Evolutionary conservation across 495 filamentous ascomycete species (phyloP), one percentile per base, ranked within the genome.

Genomic region (Daldinia concentrica): DNA sequence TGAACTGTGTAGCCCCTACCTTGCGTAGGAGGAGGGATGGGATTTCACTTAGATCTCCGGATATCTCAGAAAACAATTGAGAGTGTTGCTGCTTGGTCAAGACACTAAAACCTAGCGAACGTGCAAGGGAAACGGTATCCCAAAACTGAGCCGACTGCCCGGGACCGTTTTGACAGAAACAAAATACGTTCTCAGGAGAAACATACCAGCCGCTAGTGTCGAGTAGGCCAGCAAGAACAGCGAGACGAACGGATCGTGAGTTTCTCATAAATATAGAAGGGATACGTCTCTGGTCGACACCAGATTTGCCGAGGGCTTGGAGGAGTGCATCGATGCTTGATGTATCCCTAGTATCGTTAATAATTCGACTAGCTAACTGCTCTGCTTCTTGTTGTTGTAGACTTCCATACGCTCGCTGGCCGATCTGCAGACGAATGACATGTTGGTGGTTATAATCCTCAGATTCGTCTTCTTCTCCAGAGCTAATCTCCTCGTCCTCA

Each of bases 51-150:
- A 57, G 30, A 12, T 57, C 27, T 29, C 54, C 54, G 4, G 29
- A 36, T 57, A 57, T 57, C 14, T 57, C 26, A 36, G 54, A 30
- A 19, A 24, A 11, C n/a, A 37, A 22, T 22, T 57, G 54, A 22
- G 30, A 17, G 9, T 36, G 19, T 37, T 36, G 29, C 19, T 57
- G 15, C 29, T 36, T 57, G n/a, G 54, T 57, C n/a, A 15, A 57
- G 6, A 57, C 54, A 14, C 29, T 30, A 30, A 57, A 24, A 1
- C 54, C 54, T 57, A 57, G n/a, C n/a, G 54, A 57, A n/a, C 54
- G 54, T 24, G 54, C 54, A 36, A 57, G 54, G 29, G 54, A 15
- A 30, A 57, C 30, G 7, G 54, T 57, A 57, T 57, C 54, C 54
- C 54, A 57, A 30, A 57, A 57, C 6, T n/a, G 54, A 36, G 54